Percentiles rank a stretch among this genome's conserved stretches.
Conservation (phyloP, 805 yeast genomes). For the Candida koratica region DNA sequence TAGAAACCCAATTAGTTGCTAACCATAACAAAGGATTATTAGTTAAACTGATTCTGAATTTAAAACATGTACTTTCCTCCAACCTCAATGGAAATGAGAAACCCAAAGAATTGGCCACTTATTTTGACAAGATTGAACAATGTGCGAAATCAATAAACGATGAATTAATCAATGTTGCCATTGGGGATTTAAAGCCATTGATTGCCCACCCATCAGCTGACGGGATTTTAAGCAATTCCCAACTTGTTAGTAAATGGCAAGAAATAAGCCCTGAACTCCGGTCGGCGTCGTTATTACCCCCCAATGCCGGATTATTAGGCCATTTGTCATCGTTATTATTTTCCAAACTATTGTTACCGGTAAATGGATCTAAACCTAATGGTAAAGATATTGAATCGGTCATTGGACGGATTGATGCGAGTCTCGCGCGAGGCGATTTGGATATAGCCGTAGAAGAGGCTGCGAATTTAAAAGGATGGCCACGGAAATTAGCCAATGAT, state of each 20-base stretch:
- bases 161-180: conserved; percentile 32
- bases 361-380: conserved; percentile 65
- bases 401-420: conserved; percentile 77
- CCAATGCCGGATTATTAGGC: conserved; percentile 92
- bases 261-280: conserved; percentile 80
- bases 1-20: conserved; percentile 32
- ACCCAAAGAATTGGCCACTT: conserved; percentile 29
- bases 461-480: conserved; percentile 87
- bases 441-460: conserved; percentile 91
- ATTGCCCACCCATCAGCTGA: conserved; percentile 35
- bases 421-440: conserved; percentile 70
- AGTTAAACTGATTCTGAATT: conserved; percentile 29
- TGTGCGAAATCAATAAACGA: conserved; percentile 24
- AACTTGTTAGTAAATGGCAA: conserved; percentile 76
- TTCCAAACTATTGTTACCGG: conserved; percentile 70
- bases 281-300: conserved; percentile 84
- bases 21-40: conserved; percentile 33
- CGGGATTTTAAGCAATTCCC: conserved; percentile 71
- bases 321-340: conserved; percentile 78
- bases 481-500: conserved; percentile 81
- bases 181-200: conserved; percentile 33
- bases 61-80: conserved; percentile 27
- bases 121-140: conserved; percentile 31
- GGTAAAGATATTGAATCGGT: conserved; percentile 88
- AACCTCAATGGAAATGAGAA: conserved; percentile 17